Conservation (phyloP, 441 rosid genomes). For the Populus hybrid region DNA sequence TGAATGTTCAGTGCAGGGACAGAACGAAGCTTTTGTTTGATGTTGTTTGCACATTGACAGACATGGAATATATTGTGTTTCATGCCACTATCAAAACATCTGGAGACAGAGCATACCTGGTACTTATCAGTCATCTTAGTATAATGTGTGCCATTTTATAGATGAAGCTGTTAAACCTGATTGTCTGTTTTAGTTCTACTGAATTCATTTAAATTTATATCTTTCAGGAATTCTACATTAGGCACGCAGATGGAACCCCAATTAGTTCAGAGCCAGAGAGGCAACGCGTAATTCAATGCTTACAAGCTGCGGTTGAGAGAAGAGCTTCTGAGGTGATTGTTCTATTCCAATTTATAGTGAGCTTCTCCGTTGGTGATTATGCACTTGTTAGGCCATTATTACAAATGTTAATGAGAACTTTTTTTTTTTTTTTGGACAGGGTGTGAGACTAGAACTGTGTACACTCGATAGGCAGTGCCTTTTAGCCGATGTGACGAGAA, state of each 20-base stretch:
- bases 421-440: slow-evolving; percentile 39
- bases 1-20: slow-evolving; percentile 82
- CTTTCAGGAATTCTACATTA: slow-evolving; percentile 73
- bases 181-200: neutral
- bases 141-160: neutral
- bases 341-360: neutral
- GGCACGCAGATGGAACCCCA: slow-evolving; percentile 83
- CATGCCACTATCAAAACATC: slow-evolving; percentile 75
- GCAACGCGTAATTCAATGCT: slow-evolving; percentile 75
- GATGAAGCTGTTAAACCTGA: neutral
- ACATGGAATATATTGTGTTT: slow-evolving; percentile 86
- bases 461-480: slow-evolving; percentile 62
- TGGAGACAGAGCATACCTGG: slow-evolving; percentile 46
- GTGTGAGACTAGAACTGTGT: slow-evolving; percentile 76
- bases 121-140: slow-evolving; percentile 11
- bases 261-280: slow-evolving; percentile 88
- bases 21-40: slow-evolving; percentile 77
- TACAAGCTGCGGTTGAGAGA: slow-evolving; percentile 81
- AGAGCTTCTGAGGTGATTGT: slow-evolving; percentile 69
- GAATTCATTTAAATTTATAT: neutral
- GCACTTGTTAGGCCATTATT: neutral
- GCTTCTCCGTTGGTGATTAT: neutral
- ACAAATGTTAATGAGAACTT: neutral
- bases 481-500: slow-evolving; percentile 79
- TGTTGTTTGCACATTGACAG: slow-evolving; percentile 88